phyloP scores from a whole-genome alignment of 2,329 filamentous ascomycete genomes.

The Pseudogymnoascus sp. region DNA sequence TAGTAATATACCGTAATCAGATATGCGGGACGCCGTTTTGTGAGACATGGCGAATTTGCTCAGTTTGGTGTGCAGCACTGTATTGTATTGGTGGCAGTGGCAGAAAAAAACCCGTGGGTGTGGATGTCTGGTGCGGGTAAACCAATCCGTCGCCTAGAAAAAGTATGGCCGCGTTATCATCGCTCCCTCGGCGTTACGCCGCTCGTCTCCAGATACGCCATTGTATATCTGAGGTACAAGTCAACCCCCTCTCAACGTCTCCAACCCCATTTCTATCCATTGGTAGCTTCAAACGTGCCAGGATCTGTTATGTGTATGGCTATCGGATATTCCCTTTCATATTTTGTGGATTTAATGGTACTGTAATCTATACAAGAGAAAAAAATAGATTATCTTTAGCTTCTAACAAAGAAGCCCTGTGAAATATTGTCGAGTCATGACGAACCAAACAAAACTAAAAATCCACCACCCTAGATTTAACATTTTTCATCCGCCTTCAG shows the following conservation, averaged over 20 bases:
- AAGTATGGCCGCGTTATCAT: neutral
- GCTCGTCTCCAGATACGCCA: conserved; percentile 1
- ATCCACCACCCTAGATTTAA: neutral
- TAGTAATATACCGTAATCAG: neutral
- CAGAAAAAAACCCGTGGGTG: neutral
- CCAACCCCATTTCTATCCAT: neutral
- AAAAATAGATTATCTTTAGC: neutral
- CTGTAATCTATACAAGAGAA: neutral
- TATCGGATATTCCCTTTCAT: neutral
- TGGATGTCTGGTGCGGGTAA: neutral
- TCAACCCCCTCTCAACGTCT: neutral
- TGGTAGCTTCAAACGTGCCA: neutral
- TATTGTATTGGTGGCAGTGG: neutral
- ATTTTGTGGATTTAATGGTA: neutral
- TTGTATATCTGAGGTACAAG: conserved; percentile 6
- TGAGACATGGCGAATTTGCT: neutral
- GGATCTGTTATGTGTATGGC: neutral
- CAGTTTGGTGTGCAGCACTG: neutral
- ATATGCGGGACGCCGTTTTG: conserved; percentile 5
- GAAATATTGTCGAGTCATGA: neutral
- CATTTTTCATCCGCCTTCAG: neutral
- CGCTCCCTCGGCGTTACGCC: neutral
- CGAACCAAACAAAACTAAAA: neutral
- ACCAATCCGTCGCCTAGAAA: neutral
- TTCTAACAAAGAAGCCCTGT: neutral